Evolutionary conservation across 1,139 yeast genomes (phyloP).

Genomic region (Suhomyces choctaworum): DNA sequence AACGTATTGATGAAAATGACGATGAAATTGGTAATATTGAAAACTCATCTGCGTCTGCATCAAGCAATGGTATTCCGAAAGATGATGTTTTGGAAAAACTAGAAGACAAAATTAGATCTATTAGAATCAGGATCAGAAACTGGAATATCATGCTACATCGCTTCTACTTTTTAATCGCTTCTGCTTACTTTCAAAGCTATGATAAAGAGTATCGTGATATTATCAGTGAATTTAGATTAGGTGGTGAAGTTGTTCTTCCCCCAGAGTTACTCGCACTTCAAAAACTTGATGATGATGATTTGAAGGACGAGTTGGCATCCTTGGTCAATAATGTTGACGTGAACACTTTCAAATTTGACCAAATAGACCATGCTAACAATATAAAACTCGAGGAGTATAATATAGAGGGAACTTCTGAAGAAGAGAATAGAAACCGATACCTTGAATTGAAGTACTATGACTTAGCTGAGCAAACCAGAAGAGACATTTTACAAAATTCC

Average conservation of each 20-base stretch:
- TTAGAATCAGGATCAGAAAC: conserved; percentile 35
- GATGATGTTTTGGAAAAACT: conserved; percentile 23
- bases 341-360: conserved; percentile 13
- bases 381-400: conserved; percentile 9
- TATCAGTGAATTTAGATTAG: conserved; percentile 4
- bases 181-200: conserved; percentile 70
- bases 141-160: conserved; percentile 72
- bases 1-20: conserved; percentile 19
- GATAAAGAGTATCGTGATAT: conserved; percentile 26
- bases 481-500: conserved; percentile 50
- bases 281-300: conserved; percentile 12
- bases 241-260: conserved; percentile 3
- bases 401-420: conserved; percentile 14
- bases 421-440: conserved; percentile 18
- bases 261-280: conserved; percentile 9
- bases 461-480: conserved; percentile 63
- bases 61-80: conserved; percentile 12
- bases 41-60: conserved; percentile 10
- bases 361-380: conserved; percentile 13
- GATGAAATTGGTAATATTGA: conserved; percentile 22
- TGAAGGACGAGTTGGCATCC: conserved; percentile 28
- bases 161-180: conserved; percentile 74
- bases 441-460: conserved; percentile 50
- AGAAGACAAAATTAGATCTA: conserved; percentile 26
- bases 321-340: conserved; percentile 23